Conservation (phyloP, 805 yeast species). For the Ogataea saltuana region DNA sequence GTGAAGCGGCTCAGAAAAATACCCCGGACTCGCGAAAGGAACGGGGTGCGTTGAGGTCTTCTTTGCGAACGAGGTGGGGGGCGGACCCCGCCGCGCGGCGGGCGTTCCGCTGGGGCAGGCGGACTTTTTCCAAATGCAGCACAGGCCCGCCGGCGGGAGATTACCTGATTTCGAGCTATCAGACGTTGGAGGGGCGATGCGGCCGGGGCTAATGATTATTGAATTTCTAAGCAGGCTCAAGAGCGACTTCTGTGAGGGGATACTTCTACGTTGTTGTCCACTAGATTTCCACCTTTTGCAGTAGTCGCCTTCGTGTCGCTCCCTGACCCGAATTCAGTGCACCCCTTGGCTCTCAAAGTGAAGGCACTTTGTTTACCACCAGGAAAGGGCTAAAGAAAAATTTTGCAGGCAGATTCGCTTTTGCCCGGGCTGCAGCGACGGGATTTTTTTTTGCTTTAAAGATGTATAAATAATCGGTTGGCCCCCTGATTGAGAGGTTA, state of each 20-base stretch:
- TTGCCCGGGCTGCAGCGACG: slow-evolving; percentile 1
- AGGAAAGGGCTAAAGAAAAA: not conserved
- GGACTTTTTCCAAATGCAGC: not conserved
- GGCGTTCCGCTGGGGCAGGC: not conserved
- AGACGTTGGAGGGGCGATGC: not conserved
- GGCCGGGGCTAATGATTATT: no score
- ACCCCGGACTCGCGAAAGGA: no score
- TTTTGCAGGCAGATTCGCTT: not conserved
- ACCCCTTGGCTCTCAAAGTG: no score
- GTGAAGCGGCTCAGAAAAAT: not conserved
- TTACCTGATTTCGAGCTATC: not conserved
- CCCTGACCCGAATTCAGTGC: no score
- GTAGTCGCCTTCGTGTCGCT: no score
- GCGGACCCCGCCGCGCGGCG: not conserved
- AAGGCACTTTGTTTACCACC: no score
- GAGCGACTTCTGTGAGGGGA: no score
- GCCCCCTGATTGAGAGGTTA: no score
- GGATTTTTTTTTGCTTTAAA: not conserved
- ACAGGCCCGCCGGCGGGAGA: not conserved
- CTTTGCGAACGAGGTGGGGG: not conserved
- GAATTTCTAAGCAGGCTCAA: no score
- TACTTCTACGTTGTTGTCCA: not conserved
- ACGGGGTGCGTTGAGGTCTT: no score
- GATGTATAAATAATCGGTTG: no score
- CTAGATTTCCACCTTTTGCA: no score